Base-by-base conservation (phyloP, 345 rosid species). In the Kernera saxatilis region DNA sequence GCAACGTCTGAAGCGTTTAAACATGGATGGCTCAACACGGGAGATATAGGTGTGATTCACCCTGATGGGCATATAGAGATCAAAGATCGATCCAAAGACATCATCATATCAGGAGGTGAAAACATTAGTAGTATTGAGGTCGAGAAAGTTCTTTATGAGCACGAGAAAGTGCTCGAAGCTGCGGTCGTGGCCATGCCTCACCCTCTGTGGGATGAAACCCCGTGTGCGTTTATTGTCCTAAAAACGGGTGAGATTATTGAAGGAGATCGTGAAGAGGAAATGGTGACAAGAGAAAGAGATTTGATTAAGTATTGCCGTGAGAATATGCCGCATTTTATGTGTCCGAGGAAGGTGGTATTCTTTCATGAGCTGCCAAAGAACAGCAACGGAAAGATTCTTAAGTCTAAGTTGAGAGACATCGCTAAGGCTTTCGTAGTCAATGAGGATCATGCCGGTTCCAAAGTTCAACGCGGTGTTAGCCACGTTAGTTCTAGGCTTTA, bases 81-180 rank as follows among this genome's bases (percentile, higher is more conserved):
- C 53, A 88, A 84, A 77, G 97, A 88, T 63, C 83, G 95, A 1
- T 84, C 80, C 4, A 81, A 85, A 57, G 88, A 87, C 45, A 78
- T 87, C 10, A 87, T 87, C 27, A 85, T 87, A 22, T 85, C 89
- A 0, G 89, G 91, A 5, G 94, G 91, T 0, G 91, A 88, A 64
- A 88, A 86, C 67, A 84, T 88, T 5, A 86, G 88, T 74, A 83
- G 86, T 25, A 74, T 85, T 0, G 88, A 88, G 39, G 45, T 86
- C 26, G 94, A 88, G 71, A 64, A 40, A 5, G 72, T 82, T 25
- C 76, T 88, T 12, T 88, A 82, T 70, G 8, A 29, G 10, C 82
- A 85, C 67, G 82, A 79, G 0, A 58, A 69, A 44, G 84, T 88
- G 5, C 15, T 75, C 5, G 91, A 88, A 48, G 84, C 79, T 0